These are phyloP conservation scores for Colletotrichum karsti DNA, from an alignment of 2,329 filamentous ascomycete species.

Conservation along the genomic window DNA sequence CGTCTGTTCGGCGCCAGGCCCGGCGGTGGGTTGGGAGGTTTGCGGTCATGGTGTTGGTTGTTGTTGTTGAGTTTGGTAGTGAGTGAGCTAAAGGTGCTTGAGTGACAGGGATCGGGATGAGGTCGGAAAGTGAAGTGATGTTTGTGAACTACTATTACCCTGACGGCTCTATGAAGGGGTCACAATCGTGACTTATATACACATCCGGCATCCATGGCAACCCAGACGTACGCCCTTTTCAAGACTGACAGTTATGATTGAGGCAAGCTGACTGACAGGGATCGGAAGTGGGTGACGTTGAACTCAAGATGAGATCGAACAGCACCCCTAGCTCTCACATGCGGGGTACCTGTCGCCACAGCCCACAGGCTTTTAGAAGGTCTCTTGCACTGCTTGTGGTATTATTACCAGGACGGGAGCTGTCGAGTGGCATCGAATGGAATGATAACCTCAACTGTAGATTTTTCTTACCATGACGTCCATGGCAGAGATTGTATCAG, in stretches of 20 bases:
- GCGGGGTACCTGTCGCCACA: not conserved
- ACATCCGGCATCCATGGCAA: not conserved
- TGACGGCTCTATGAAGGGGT: no score
- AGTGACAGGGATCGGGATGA: not conserved
- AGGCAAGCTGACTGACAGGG: not conserved
- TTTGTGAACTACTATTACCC: no score
- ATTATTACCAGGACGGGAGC: no score
- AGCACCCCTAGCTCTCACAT: not conserved
- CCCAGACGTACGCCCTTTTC: not conserved
- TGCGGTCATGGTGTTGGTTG: not conserved
- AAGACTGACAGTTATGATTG: not conserved
- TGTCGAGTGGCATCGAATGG: not conserved
- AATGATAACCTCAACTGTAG: not conserved
- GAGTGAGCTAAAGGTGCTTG: no score
- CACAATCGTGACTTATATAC: not conserved
- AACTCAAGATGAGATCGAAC: no score
- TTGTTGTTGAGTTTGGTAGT: not conserved
- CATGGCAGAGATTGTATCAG: not conserved
- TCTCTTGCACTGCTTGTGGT: no score
- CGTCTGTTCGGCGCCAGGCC: slow-evolving; percentile 38
- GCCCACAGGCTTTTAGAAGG: no score
- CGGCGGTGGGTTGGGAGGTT: slow-evolving; percentile 24
- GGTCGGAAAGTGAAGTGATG: not conserved
- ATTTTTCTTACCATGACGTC: not conserved
- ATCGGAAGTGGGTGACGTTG: not conserved